Base-by-base conservation (phyloP, 352 stramenopile species). In the Pythium biforme region DNA sequence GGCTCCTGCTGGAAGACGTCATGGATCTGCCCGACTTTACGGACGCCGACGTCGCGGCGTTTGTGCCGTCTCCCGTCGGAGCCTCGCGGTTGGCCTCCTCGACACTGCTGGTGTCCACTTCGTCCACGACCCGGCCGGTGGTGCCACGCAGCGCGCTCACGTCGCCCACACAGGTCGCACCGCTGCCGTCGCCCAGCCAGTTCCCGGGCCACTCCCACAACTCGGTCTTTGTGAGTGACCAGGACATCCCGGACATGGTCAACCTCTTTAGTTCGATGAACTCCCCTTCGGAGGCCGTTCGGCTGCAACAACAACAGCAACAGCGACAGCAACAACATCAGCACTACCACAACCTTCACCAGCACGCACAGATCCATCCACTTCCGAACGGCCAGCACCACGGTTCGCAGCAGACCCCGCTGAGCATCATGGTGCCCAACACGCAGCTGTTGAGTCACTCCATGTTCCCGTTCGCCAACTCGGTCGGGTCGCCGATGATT, bases 231-330 rank as follows among this genome's bases (percentile, higher is more conserved):
- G 64, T 69, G 14, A 70, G 31, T 40, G 76, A 77, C 4, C 73
- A 81, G 10, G 78, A 84, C 20, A 79, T 87, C 22, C 76, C 80
- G 0, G 72, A 86, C 26, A 86, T 91, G 27, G 72, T 90, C 19
- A 80, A 75, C 49, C 57, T 93, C 52, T 89, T 89, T 43, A 89
- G 72, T 62, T 80, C 81, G 2, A 86, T 91, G 46, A 83, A 90
- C 62, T 82, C 76, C 10, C 74, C 76, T 14, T 64, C 62, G 11
- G 62, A 69, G 20, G 45, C 55, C 1, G 29, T 43, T 10, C 55
- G 55, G 1, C 55, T 31, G 7, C 29, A 58, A 11, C 46, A 64
- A 31, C 23, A 45, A 25, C 15, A 67, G 20, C 52, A 46, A 22
- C 33, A 54, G 31, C 45, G 59, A 20, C 11, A 66, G 19, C 37